Conservation (phyloP, 75 land plant species). For the Pinus tabuliformis region DNA sequence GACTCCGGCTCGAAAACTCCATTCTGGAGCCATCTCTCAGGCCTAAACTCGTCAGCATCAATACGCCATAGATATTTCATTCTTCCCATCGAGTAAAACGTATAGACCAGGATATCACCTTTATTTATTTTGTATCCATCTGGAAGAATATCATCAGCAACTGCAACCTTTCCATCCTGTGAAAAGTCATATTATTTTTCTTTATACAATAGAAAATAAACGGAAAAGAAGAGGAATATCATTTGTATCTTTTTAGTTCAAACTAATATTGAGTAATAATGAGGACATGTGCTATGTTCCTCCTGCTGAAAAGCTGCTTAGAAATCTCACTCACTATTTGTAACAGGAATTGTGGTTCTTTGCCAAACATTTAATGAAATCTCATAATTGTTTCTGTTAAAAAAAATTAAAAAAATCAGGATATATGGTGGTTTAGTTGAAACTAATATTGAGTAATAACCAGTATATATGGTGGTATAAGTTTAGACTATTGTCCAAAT, state of each 20-base stretch:
- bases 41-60: neutral
- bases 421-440: no score
- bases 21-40: neutral
- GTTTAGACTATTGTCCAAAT: no score
- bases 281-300: no score
- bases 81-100: slow-evolving; percentile 13
- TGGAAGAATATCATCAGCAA: slow-evolving; percentile 18
- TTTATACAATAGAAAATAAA: neutral
- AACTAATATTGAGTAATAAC: no score
- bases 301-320: no score
- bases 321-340: no score
- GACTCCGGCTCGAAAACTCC: slow-evolving; percentile 30
- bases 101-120: slow-evolving; percentile 1
- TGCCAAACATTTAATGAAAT: no score
- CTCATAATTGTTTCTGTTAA: no score
- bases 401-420: no score
- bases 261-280: no score
- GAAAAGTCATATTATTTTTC: slow-evolving; percentile 25
- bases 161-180: slow-evolving; percentile 28
- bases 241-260: slow-evolving; percentile 1
- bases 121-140: neutral
- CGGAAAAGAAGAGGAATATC: slow-evolving; percentile 9
- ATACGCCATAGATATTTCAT: slow-evolving; percentile 8
- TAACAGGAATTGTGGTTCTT: no score
- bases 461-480: no score